A percentile compares a stretch with the other conserved stretches of the same genome.
phyloP scores from a whole-genome alignment of 164 flowering plant species.

The Nymphaea colorata region DNA sequence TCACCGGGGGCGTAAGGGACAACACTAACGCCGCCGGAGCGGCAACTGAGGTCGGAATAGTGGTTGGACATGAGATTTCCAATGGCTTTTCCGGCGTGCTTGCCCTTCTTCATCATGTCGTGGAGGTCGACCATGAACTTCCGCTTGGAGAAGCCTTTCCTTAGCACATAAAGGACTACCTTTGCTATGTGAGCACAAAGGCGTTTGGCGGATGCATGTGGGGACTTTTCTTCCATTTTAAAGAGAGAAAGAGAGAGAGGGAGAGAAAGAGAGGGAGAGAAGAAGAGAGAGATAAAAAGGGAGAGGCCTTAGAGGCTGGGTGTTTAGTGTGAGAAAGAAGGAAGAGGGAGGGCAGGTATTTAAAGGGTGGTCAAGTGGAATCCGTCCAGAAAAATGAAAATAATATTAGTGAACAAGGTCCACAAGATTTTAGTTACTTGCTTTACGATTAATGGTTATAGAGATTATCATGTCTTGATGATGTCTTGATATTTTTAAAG shows the following conservation, averaged over 20 bases:
- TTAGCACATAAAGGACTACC: conserved; percentile 32
- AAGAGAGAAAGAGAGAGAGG: background rate
- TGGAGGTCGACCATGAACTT: conserved; percentile 41
- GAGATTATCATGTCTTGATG: too few species aligned
- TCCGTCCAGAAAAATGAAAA: background rate
- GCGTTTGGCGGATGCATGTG: conserved; percentile 23
- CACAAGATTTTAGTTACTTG: background rate
- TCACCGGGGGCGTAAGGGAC: conserved; percentile 32
- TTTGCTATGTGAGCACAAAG: conserved; percentile 31
- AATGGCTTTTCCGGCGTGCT: conserved; percentile 25
- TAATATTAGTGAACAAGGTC: background rate
- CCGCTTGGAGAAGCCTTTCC: conserved; percentile 41
- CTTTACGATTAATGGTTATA: background rate
- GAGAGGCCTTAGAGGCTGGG: background rate
- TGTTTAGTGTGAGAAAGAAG: background rate
- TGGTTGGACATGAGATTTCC: conserved; percentile 23
- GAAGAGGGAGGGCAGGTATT: background rate
- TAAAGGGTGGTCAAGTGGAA: background rate
- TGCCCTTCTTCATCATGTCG: conserved; percentile 41
- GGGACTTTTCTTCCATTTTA: background rate
- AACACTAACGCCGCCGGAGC: conserved; percentile 18
- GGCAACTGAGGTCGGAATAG: conserved; percentile 16
- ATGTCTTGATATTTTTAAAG: too few species aligned
- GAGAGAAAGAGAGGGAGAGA: background rate
- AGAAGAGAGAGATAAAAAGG: background rate